phyloP scores from a whole-genome alignment of 495 filamentous ascomycete species.

The Antarctomyces pellizariae region DNA sequence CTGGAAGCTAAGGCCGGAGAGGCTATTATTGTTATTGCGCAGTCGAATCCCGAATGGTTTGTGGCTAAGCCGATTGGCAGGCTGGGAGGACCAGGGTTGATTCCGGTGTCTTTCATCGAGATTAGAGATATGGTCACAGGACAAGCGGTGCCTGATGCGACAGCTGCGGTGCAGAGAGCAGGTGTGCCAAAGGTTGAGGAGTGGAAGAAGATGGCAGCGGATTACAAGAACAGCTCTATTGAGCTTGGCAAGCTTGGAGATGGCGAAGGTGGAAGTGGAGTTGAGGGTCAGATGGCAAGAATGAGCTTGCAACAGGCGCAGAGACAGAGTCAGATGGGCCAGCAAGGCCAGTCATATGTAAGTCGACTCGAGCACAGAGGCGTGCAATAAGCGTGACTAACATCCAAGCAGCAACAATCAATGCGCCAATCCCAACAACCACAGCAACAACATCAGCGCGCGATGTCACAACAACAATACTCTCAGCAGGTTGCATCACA shows the following conservation, averaged over 20 bases:
- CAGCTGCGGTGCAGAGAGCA: conserved; percentile 68
- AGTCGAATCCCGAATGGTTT: conserved; percentile 99
- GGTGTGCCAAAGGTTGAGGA: conserved; percentile 96
- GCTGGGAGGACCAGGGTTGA: conserved; percentile 79
- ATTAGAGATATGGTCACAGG: conserved; percentile 84
- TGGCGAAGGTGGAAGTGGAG: conserved; percentile 14
- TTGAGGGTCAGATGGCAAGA: conserved; percentile 52
- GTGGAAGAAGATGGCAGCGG: conserved; percentile 98
- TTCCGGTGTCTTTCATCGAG: conserved; percentile 93
- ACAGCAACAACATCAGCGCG: conserved; percentile 10
- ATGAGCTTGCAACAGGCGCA: conserved; percentile 38
- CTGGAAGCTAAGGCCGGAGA: conserved; percentile 87
- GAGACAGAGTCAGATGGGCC: conserved; percentile 22
- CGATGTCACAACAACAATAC: conserved; percentile 16
- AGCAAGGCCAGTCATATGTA: conserved; percentile 17
- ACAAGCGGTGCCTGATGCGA: conserved; percentile 54
- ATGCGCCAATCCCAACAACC: conserved; percentile 10
- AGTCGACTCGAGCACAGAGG: no score
- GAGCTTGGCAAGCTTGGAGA: conserved; percentile 58
- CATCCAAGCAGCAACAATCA: conserved; percentile 9
- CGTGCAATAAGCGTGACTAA: no score
- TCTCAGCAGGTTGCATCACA: conserved; percentile 25
- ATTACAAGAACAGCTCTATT: conserved; percentile 98
- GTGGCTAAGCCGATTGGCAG: conserved; percentile 95
- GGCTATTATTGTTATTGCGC: conserved; percentile 92